Percentiles rank a stretch among this genome's conserved stretches.
phyloP scores from a whole-genome alignment of 169 alveolate species.

The Amoebophrya sp. region DNA sequence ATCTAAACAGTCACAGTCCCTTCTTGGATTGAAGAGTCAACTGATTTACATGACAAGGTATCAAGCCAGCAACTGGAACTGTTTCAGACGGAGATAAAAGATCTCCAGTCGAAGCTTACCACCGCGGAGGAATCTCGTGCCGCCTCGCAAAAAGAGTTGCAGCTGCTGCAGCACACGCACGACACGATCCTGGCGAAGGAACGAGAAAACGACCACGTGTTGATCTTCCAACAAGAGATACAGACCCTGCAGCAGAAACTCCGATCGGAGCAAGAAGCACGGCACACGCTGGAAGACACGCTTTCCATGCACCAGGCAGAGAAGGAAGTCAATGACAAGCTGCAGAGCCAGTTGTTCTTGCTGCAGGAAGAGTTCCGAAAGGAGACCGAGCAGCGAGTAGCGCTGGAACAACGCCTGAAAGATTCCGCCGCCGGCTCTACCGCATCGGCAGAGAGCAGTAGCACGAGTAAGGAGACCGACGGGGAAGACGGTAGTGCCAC shows the following conservation, averaged over 20 bases:
- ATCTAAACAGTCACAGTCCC: no score
- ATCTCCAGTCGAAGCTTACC: neutral
- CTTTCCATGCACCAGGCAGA: neutral
- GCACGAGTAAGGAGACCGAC: no score
- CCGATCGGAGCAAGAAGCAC: neutral
- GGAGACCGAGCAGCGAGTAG: neutral
- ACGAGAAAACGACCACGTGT: neutral
- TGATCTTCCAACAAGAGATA: neutral
- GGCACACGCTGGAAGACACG: neutral
- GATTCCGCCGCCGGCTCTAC: no score
- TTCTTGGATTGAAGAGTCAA: no score
- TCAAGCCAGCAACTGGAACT: neutral
- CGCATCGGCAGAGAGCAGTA: no score
- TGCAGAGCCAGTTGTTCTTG: neutral
- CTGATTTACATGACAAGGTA: no score
- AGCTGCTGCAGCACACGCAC: neutral
- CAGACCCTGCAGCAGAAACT: neutral
- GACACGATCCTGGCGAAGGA: neutral
- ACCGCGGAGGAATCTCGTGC: neutral
- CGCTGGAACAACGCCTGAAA: no score
- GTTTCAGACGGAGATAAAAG: neutral
- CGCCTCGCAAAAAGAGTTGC: neutral
- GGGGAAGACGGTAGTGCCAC: no score
- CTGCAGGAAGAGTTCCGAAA: neutral
- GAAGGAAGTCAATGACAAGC: neutral